Base-by-base conservation (phyloP, 306 rosid species). In the Senna tora region DNA sequence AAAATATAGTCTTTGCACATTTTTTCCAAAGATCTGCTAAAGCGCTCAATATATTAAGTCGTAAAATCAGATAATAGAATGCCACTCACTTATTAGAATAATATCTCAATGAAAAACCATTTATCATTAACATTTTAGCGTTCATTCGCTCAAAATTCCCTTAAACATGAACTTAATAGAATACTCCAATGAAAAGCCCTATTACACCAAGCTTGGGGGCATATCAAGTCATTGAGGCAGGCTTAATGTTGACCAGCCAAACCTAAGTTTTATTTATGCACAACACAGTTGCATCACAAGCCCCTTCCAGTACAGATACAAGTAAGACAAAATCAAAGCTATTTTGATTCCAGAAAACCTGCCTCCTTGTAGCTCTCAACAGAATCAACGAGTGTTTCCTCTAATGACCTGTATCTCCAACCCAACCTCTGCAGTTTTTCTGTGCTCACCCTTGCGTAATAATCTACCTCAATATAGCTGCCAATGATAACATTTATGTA, bases 351-450 rank as follows among this genome's bases (percentile, higher is more conserved):
- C 14, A 85, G 15, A 20, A 74, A 56, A 5, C 89, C 86, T 17
- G 67, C 79, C 9, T 77, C 58, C 16, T 34, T 25, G 52, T 74
- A 86, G 70, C 84, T 85, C 69, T 83, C 72, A 20, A 91, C 88
- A 72, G 89, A 77, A 80, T 87, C 97, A 60, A 53, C 39, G 12
- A 87, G 69, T 65, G 84, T 87, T 45, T 91, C 90, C 72, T 88
- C 87, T 50, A 84, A 17, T 45, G 90, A 46, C 79, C 88, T 83
- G 77, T 21, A 76, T 59, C 70, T 83, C 89, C 90, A 91, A 56
- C 87, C 92, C 73, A 91, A 82, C 20, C 42, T 75, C 47, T 79
- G 82, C 83, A 88, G 72, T 75, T 84, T 91, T 73, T 85, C 87
- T 39, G 83, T 46, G 76, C 84, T 83, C 47, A 85, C 7, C 49